Conservation (phyloP, 495 filamentous ascomycete species). For the Hyaloscypha hepaticicola region DNA sequence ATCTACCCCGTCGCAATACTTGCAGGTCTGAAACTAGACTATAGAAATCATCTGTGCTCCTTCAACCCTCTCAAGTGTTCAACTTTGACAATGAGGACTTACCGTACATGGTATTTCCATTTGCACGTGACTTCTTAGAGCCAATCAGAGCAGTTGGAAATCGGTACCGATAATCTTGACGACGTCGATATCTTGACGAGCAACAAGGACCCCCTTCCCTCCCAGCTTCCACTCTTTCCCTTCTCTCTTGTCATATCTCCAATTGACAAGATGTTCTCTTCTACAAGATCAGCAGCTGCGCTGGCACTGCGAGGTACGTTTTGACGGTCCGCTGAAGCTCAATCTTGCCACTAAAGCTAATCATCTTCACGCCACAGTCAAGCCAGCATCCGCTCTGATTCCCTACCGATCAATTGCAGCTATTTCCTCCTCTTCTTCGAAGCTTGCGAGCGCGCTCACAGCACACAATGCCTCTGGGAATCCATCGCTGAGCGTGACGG, state of each 20-base stretch:
- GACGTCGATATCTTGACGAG: slow-evolving; percentile 17
- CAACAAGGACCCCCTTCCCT: slow-evolving; percentile 32
- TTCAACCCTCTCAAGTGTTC: too few species aligned
- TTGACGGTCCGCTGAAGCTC: slow-evolving; percentile 5
- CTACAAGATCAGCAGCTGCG: slow-evolving; percentile 61
- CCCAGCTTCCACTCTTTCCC: slow-evolving; percentile 22
- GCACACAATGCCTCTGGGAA: slow-evolving; percentile 35
- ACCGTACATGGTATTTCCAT: neutral
- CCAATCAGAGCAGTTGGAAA: slow-evolving; percentile 12
- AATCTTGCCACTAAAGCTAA: slow-evolving; percentile 34
- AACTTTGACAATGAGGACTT: too few species aligned
- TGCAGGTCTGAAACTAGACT: too few species aligned
- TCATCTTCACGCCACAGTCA: slow-evolving; percentile 45
- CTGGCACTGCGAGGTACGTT: slow-evolving; percentile 70
- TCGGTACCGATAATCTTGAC: slow-evolving; percentile 9
- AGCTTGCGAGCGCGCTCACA: slow-evolving; percentile 48
- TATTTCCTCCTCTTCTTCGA: slow-evolving; percentile 61
- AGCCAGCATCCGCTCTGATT: slow-evolving; percentile 57
- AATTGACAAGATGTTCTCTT: slow-evolving; percentile 57
- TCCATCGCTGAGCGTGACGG: slow-evolving; percentile 39
- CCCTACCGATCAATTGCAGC: slow-evolving; percentile 58
- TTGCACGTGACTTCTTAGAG: slow-evolving; percentile 1
- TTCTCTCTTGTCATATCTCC: slow-evolving; percentile 21
- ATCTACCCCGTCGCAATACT: too few species aligned
- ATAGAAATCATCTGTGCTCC: too few species aligned